Conservation (phyloP, 2,329 filamentous ascomycete genomes). For the Apiospora pterosperma region DNA sequence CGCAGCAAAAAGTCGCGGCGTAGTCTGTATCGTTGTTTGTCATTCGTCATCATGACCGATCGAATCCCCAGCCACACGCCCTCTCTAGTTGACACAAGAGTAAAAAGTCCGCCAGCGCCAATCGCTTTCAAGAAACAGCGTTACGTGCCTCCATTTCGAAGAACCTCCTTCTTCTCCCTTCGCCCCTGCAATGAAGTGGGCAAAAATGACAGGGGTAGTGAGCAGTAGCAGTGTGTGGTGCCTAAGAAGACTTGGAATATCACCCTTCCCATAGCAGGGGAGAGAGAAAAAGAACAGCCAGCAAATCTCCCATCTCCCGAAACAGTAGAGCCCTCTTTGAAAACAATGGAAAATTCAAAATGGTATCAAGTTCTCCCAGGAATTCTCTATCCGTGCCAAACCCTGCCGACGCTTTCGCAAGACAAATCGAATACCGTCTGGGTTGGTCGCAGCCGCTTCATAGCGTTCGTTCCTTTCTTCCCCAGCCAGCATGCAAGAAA, state of each 20-base stretch:
- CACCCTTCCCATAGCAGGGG: not conserved
- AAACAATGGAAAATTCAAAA: not conserved
- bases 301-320: not conserved
- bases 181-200: not conserved
- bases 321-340: not conserved
- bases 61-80: not conserved
- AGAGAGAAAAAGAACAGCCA: not conserved
- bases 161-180: no score
- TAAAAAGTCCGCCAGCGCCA: not conserved
- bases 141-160: not conserved
- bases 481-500: not conserved
- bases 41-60: not conserved
- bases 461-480: not conserved
- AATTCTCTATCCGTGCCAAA: not conserved
- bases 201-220: not conserved
- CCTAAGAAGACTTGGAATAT: not conserved
- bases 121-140: not conserved
- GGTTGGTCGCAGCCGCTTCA: not conserved
- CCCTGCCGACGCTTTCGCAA: not conserved
- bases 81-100: not conserved
- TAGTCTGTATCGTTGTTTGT: not conserved
- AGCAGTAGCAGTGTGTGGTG: not conserved
- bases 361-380: conserved; percentile 1
- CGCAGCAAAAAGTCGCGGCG: not conserved
- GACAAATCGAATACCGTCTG: not conserved